Base-by-base conservation (phyloP, 108 stramenopile species). In the Cyclotella atomus region DNA sequence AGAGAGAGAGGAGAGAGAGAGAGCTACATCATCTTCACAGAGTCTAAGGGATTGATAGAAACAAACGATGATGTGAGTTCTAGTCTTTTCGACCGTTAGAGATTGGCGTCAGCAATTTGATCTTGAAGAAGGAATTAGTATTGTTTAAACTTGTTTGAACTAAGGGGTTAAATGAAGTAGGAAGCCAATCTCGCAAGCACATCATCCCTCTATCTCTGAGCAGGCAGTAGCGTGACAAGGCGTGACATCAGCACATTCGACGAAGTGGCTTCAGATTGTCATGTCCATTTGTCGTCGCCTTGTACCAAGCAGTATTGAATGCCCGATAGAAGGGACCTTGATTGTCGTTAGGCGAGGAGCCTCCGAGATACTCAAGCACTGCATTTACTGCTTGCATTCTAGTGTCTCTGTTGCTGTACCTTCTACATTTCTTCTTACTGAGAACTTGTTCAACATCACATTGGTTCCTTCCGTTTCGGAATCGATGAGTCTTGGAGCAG, bases 221-320 rank as follows among this genome's bases (percentile, higher is more conserved):
- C n/a, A n/a, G n/a, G n/a, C n/a, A n/a, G n/a, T n/a, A n/a, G n/a
- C n/a, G n/a, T n/a, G n/a, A n/a, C n/a, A n/a, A n/a, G n/a, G n/a
- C n/a, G n/a, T n/a, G n/a, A n/a, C 29, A 61, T 36, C 60, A 61
- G 23, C 60, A 61, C n/a, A 2, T 61, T 6, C 38, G 21, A 5
- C 60, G 60, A 36, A 61, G 20, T 23, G 60, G 36, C 14, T 61
- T 61, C 1, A 61, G 38, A 20, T 43, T 41, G 24, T 41, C 60
- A 25, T 61, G 60, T 7, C 80, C 80, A 25, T 59, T 55, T 14
- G 70, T 72, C 1, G 80, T 81, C 27, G 76, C 71, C 64, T 81
- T 81, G 35, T 35, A 62, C 80, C 80, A 81, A 33, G 80, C 80
- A 24, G 0, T 30, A 9, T 52, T 45, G 60, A 77, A 81, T 12